phyloP scores from a whole-genome alignment of 73 alveolate species.

The Symbiodinium natans region DNA sequence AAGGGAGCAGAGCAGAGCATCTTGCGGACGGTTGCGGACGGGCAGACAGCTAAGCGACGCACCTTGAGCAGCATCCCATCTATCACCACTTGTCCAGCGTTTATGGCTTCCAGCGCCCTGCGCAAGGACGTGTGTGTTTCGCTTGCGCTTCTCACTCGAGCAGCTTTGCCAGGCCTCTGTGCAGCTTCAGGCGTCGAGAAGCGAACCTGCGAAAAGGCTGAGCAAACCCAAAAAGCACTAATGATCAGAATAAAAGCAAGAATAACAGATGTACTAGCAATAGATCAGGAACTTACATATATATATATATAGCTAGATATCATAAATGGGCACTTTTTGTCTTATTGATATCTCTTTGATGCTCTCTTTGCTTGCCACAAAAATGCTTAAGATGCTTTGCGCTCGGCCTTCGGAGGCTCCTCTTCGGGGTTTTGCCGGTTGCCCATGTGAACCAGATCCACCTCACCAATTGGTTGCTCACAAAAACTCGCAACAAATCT shows the following conservation, averaged over 20 bases:
- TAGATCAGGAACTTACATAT: no score
- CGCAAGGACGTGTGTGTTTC: not conserved
- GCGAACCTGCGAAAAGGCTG: constrained; percentile 47
- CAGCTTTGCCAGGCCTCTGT: constrained; percentile 14
- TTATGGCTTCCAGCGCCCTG: constrained; percentile 89
- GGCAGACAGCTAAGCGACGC: not conserved
- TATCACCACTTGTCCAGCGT: constrained; percentile 77
- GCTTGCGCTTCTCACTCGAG: not conserved
- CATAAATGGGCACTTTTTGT: no score
- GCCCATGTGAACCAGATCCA: constrained; percentile 91
- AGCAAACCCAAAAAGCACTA: not conserved
- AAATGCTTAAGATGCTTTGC: no score
- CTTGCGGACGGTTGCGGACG: not conserved
- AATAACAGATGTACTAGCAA: no score
- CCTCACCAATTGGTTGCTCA: not conserved
- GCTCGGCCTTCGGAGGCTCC: constrained; percentile 76
- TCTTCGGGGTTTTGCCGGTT: constrained; percentile 86
- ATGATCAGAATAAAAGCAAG: no score
- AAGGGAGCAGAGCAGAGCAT: not conserved
- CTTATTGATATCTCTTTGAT: no score
- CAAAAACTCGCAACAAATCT: no score
- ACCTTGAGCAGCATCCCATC: constrained; percentile 91
- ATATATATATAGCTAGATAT: no score
- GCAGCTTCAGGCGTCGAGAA: constrained; percentile 93
- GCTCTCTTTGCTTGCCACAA: no score